phyloP scores from a whole-genome alignment of 768 basidiomycete species.

The Cyclocybe cylindracea region DNA sequence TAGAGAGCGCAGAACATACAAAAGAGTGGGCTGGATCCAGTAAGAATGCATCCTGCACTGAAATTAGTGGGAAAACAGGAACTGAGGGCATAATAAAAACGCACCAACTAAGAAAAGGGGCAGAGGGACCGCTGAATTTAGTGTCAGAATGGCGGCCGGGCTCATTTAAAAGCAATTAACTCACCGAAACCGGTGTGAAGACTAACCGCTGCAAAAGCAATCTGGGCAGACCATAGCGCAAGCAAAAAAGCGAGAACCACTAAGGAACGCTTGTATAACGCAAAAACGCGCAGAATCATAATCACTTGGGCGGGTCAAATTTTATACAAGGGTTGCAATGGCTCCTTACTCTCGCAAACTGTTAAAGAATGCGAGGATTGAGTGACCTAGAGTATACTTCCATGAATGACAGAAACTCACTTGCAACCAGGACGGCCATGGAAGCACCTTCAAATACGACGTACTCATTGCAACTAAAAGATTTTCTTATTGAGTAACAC shows the following conservation, averaged over 20 bases:
- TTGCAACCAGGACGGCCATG: slow-evolving; percentile 24
- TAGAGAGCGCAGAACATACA: slow-evolving; percentile 7
- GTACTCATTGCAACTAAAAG: slow-evolving; percentile 22
- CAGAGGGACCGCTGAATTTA: slow-evolving; percentile 26
- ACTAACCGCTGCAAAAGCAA: slow-evolving; percentile 22
- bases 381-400: neutral
- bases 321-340: neutral
- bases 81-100: neutral
- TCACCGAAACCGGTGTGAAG: slow-evolving; percentile 25
- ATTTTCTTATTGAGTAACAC: neutral
- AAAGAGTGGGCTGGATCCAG: slow-evolving; percentile 18
- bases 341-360: slow-evolving; percentile 23
- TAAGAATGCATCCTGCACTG: slow-evolving; percentile 25
- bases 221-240: slow-evolving; percentile 23
- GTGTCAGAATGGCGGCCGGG: neutral
- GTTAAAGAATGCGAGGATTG: neutral
- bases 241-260: slow-evolving; percentile 19
- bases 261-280: slow-evolving; percentile 23
- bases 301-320: slow-evolving; percentile 18
- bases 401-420: slow-evolving; percentile 15
- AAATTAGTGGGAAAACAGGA: neutral
- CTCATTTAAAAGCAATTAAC: neutral
- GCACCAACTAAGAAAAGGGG: slow-evolving; percentile 24
- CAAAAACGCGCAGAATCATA: slow-evolving; percentile 33
- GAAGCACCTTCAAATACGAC: slow-evolving; percentile 30